A percentile compares a stretch with the other conserved stretches of the same genome.
Conservation (phyloP, 164 flowering plant species). For the Nelumbo lutea region DNA sequence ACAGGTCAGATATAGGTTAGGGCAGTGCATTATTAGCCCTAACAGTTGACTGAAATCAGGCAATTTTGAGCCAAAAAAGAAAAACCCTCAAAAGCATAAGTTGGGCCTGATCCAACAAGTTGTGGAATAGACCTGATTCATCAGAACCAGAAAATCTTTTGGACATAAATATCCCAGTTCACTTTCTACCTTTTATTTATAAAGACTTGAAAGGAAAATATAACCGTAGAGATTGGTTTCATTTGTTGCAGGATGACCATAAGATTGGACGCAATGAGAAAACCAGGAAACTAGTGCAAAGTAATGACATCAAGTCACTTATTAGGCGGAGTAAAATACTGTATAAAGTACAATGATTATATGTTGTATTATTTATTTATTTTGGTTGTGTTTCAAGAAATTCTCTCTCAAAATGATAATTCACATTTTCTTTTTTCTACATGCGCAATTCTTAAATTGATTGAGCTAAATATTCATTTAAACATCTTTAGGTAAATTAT, state of each 20-base stretch:
- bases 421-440: not conserved
- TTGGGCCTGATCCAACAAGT: not conserved
- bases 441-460: not conserved
- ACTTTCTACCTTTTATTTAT: not conserved
- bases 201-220: not conserved
- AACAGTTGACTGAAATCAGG: not conserved
- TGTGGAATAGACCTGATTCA: not conserved
- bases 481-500: not conserved
- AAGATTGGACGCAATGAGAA: constrained; percentile 18
- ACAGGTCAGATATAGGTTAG: not conserved
- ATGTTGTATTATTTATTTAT: not conserved
- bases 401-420: not conserved
- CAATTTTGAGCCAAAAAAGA: too few relatives aligned
- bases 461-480: not conserved
- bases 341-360: not conserved
- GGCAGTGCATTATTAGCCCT: too few relatives aligned
- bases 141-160: not conserved
- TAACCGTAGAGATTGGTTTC: not conserved
- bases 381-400: not conserved
- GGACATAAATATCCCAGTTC: not conserved
- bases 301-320: constrained; percentile 25
- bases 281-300: constrained; percentile 17
- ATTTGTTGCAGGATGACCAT: constrained; percentile 12
- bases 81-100: not conserved
- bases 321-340: constrained; percentile 16